Evolutionary conservation across 768 basidiomycete genomes (phyloP).

Genomic region (Rhizopogon sp.): DNA sequence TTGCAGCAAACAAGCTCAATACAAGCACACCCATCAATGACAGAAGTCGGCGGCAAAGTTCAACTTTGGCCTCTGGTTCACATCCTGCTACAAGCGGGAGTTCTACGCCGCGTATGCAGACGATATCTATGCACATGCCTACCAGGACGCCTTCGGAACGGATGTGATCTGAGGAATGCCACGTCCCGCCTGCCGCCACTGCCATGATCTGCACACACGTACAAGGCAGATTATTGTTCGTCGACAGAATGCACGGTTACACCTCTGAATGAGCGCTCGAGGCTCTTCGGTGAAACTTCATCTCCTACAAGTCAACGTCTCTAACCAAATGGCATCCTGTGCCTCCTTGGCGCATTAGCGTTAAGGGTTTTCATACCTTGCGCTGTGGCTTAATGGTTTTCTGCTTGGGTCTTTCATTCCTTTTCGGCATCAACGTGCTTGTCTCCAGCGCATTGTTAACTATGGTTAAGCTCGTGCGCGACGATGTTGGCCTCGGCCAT

Average conservation of each 20-base stretch:
- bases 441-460: too few relatives aligned
- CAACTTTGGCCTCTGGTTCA: not conserved
- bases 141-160: not conserved
- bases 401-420: too few relatives aligned
- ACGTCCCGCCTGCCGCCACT: not conserved
- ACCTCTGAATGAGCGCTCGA: conserved; percentile 53
- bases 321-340: too few relatives aligned
- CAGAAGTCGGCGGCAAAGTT: conserved; percentile 3
- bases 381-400: too few relatives aligned
- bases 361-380: too few relatives aligned
- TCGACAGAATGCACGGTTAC: conserved; percentile 42
- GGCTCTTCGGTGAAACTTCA: conserved; percentile 39
- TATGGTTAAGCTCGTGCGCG: too few relatives aligned
- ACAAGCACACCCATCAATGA: conserved; percentile 24
- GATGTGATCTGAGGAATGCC: not conserved
- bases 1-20: conserved; percentile 31
- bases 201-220: not conserved
- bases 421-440: too few relatives aligned
- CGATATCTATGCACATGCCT: not conserved
- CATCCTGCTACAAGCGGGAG: not conserved
- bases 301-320: too few relatives aligned
- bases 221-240: conserved; percentile 24
- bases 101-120: not conserved
- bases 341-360: too few relatives aligned
- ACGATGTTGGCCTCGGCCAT: too few relatives aligned